Evolutionary conservation across 169 alveolate species (phyloP).

Genomic region (Eimeria maxima): DNA sequence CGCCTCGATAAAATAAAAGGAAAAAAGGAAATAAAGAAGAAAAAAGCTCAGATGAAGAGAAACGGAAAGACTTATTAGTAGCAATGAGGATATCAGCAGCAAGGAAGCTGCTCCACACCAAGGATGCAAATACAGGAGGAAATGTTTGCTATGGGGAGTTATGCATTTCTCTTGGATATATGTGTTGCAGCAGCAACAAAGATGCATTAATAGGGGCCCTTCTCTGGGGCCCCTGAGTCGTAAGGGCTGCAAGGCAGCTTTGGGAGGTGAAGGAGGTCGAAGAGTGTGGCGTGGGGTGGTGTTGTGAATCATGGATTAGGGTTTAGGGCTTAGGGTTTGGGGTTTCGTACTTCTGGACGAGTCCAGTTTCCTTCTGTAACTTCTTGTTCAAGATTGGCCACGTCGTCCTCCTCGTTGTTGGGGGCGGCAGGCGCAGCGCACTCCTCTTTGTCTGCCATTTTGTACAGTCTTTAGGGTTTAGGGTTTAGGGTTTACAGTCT

Average conservation of each 20-base stretch:
- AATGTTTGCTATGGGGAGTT: too few species aligned
- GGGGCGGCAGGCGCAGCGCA: constrained; percentile 75
- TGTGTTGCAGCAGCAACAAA: neutral
- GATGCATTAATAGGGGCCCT: neutral
- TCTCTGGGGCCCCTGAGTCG: neutral
- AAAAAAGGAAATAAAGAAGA: neutral
- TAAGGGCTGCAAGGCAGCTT: neutral
- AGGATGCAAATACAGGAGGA: too few species aligned
- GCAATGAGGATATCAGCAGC: too few species aligned
- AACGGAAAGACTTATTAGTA: too few species aligned
- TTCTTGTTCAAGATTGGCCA: constrained; percentile 87
- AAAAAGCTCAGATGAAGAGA: too few species aligned
- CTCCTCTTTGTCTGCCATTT: constrained; percentile 59
- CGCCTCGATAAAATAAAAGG: neutral
- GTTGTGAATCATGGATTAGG: neutral
- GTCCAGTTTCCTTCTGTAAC: constrained; percentile 89
- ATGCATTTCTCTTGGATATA: too few species aligned
- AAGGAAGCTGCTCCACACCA: too few species aligned
- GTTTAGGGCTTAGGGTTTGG: neutral
- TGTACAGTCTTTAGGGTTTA: neutral
- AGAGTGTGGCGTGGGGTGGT: neutral
- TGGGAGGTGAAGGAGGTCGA: neutral
- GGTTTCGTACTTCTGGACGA: constrained; percentile 84
- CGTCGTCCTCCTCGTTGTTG: constrained; percentile 86
- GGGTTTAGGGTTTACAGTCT: neutral